phyloP scores from a whole-genome alignment of 2,329 filamentous ascomycete genomes.

The Aspergillus puulaauensis region DNA sequence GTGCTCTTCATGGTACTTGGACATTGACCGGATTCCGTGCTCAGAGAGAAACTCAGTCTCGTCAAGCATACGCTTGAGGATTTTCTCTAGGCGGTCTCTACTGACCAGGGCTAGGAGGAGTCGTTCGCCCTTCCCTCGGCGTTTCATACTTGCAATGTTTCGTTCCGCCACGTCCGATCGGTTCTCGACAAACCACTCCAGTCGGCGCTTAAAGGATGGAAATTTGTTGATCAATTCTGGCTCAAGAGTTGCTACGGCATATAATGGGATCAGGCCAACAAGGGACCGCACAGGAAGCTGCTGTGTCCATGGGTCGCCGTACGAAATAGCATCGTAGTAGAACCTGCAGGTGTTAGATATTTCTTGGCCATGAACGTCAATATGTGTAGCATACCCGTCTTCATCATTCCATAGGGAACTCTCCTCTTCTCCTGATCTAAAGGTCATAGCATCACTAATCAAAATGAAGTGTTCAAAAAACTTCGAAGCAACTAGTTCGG shows the following conservation, averaged over 20 bases:
- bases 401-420: constrained; percentile 94
- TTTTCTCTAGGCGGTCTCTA: constrained; percentile 86
- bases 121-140: constrained; percentile 84
- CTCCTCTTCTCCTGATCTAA: constrained; percentile 69
- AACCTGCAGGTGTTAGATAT: constrained; percentile 55
- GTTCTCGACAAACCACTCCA: constrained; percentile 94
- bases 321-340: constrained; percentile 98
- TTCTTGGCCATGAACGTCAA: background rate
- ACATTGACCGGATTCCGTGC: constrained; percentile 87
- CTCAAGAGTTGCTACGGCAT: constrained; percentile 87
- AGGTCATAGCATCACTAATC: constrained; percentile 96
- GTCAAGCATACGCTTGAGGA: constrained; percentile 87
- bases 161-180: constrained; percentile 82
- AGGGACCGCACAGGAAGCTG: constrained; percentile 89
- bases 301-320: constrained; percentile 89
- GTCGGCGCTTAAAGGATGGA: constrained; percentile 85
- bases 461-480: constrained; percentile 99
- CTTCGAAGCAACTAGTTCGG: constrained; percentile 73
- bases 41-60: constrained; percentile 90
- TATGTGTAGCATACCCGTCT: constrained; percentile 55
- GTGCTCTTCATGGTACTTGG: constrained; percentile 84
- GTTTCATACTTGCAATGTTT: constrained; percentile 91
- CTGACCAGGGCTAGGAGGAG: constrained; percentile 87
- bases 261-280: constrained; percentile 90
- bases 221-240: constrained; percentile 90